These are phyloP conservation scores for Marchantia paleacea DNA, from an alignment of 225 moss, liverwort and hornwort species.

Conservation along the genomic window DNA sequence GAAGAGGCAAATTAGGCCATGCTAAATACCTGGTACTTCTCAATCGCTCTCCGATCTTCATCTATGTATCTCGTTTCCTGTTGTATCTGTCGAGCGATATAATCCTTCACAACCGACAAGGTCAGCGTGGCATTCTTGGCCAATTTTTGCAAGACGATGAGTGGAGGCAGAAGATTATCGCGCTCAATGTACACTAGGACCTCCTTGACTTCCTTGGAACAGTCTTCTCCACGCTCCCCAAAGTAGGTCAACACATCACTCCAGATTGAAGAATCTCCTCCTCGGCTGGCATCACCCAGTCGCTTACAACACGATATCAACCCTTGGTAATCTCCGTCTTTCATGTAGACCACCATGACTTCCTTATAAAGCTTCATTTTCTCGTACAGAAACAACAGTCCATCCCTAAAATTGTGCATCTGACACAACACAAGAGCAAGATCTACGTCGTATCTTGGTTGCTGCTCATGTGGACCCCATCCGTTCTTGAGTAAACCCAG, in stretches of 20 bases:
- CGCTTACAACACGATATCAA: slow-evolving; percentile 92
- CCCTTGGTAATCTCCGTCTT: slow-evolving; percentile 87
- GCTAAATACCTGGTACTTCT: slow-evolving; percentile 74
- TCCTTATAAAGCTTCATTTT: slow-evolving; percentile 99
- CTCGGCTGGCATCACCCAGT: slow-evolving; percentile 82
- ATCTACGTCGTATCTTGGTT: slow-evolving; percentile 87
- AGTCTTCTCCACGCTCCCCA: slow-evolving; percentile 89
- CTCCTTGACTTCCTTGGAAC: slow-evolving; percentile 92
- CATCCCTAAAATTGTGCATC: slow-evolving; percentile 93
- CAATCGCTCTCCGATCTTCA: slow-evolving; percentile 93
- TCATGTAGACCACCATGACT: slow-evolving; percentile 91
- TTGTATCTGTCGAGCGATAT: slow-evolving; percentile 85
- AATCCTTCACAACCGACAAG: slow-evolving; percentile 91
- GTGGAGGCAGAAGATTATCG: slow-evolving; percentile 84
- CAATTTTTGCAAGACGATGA: slow-evolving; percentile 86
- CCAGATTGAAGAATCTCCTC: slow-evolving; percentile 90
- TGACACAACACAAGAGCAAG: slow-evolving; percentile 95
- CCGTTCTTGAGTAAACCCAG: slow-evolving; percentile 75
- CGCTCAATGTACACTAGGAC: slow-evolving; percentile 82
- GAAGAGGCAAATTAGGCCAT: neutral
- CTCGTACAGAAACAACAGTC: slow-evolving; percentile 85
- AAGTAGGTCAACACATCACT: slow-evolving; percentile 92
- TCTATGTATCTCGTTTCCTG: slow-evolving; percentile 82
- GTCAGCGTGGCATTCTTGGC: slow-evolving; percentile 85
- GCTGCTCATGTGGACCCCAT: slow-evolving; percentile 96